A percentile compares a stretch with the other conserved stretches of the same genome.
Conservation (phyloP, 306 rosid species). For the Cajanus cajan region DNA sequence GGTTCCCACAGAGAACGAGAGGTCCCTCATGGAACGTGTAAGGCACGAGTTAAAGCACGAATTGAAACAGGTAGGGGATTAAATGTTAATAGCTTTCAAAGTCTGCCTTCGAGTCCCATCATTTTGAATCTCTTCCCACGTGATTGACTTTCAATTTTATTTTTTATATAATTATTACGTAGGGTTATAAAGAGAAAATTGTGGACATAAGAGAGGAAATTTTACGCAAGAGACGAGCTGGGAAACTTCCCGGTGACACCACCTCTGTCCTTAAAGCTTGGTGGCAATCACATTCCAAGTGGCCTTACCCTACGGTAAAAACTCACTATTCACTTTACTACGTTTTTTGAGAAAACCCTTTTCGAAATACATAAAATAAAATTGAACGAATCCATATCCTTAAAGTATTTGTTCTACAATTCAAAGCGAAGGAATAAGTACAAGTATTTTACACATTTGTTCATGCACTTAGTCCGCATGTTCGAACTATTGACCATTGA, state of each 20-base stretch:
- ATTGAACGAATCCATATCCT: not conserved
- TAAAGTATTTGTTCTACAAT: not conserved
- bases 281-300: constrained; percentile 97
- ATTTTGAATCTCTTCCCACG: constrained; percentile 15
- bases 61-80: constrained; percentile 64
- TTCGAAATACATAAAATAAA: not conserved
- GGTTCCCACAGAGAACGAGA: constrained; percentile 91
- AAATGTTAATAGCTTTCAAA: not conserved
- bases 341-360: not conserved
- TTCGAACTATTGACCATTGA: not conserved
- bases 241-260: constrained; percentile 98
- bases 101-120: not conserved
- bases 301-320: constrained; percentile 99
- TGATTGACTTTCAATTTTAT: not conserved
- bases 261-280: constrained; percentile 93
- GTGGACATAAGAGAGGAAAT: constrained; percentile 97
- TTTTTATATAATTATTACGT: not conserved
- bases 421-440: not conserved
- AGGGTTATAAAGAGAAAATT: constrained; percentile 97
- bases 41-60: constrained; percentile 97
- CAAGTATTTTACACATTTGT: not conserved
- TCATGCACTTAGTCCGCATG: not conserved
- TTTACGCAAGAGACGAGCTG: constrained; percentile 97
- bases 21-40: constrained; percentile 98
- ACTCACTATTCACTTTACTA: not conserved